phyloP scores from a whole-genome alignment of 306 rosid genomes.

The Oemleria cerasiformis region DNA sequence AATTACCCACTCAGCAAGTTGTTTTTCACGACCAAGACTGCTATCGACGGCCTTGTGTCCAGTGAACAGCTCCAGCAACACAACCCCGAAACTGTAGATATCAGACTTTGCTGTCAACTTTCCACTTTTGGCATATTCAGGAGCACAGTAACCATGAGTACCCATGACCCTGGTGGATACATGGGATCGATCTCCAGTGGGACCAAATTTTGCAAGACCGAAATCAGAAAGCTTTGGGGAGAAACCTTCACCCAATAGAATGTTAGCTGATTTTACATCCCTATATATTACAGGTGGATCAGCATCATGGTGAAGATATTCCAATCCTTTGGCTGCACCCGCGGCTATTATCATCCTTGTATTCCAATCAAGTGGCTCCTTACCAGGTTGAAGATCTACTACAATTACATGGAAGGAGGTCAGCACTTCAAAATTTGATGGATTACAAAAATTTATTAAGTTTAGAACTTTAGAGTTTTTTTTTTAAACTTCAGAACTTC shows the following conservation, averaged over 20 bases:
- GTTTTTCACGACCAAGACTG: conserved; percentile 27
- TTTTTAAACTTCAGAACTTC: too few relatives aligned
- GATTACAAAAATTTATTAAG: not conserved
- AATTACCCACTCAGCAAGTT: conserved; percentile 58
- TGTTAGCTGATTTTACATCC: conserved; percentile 63
- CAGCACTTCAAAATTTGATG: conserved; percentile 5
- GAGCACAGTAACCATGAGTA: conserved; percentile 76
- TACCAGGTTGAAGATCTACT: conserved; percentile 34
- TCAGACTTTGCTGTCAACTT: conserved; percentile 60
- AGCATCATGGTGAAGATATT: conserved; percentile 59
- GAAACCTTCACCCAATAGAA: conserved; percentile 49
- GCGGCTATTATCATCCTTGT: conserved; percentile 65
- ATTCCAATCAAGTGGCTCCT: conserved; percentile 57
- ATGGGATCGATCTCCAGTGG: conserved; percentile 55
- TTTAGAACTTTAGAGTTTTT: too few relatives aligned
- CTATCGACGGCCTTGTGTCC: conserved; percentile 58
- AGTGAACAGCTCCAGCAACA: conserved; percentile 60
- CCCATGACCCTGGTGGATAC: conserved; percentile 81
- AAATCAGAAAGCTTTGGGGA: conserved; percentile 69
- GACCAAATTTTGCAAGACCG: conserved; percentile 72
- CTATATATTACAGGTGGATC: conserved; percentile 63
- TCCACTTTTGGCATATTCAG: conserved; percentile 66
- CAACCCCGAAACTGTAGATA: conserved; percentile 69
- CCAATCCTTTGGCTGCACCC: conserved; percentile 69
- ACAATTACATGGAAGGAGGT: conserved; percentile 2